A percentile compares a stretch with the other conserved stretches of the same genome.
These are phyloP conservation scores for Xylaria bambusicola DNA, from an alignment of 495 filamentous ascomycete species.

Conservation along the genomic window DNA sequence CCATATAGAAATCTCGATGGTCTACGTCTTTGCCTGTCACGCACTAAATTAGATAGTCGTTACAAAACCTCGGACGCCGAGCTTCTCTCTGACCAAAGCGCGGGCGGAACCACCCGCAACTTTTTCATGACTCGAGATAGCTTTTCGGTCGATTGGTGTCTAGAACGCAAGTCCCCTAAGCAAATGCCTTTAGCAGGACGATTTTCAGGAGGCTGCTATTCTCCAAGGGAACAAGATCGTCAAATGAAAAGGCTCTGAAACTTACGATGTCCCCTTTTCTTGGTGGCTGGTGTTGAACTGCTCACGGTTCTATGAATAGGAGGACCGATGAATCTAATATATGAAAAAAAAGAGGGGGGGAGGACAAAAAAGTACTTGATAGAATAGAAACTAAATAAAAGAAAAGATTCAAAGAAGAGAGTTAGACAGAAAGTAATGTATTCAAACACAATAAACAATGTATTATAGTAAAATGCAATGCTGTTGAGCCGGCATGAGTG, in stretches of 20 bases:
- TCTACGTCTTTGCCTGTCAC: background rate
- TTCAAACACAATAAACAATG: no score
- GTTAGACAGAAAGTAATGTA: no score
- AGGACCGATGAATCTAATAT: background rate
- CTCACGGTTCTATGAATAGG: no score
- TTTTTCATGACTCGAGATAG: slow-evolving; percentile 2
- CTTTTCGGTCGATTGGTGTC: background rate
- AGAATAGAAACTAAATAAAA: no score
- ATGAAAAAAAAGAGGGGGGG: background rate
- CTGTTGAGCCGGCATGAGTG: background rate
- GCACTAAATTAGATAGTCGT: background rate
- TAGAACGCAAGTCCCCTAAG: background rate
- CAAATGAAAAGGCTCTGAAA: no score
- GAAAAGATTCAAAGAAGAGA: no score
- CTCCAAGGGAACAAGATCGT: background rate
- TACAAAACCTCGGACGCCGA: background rate
- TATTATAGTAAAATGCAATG: background rate
- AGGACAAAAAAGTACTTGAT: no score
- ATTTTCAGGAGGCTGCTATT: background rate
- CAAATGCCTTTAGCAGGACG: background rate
- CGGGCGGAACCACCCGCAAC: slow-evolving; percentile 2
- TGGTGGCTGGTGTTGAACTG: no score
- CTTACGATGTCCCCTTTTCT: no score
- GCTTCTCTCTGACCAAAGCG: background rate
- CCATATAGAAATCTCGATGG: no score